These are phyloP conservation scores for Irpex sp. DNA, from an alignment of 1,284 basidiomycete genomes.

Conservation along the genomic window DNA sequence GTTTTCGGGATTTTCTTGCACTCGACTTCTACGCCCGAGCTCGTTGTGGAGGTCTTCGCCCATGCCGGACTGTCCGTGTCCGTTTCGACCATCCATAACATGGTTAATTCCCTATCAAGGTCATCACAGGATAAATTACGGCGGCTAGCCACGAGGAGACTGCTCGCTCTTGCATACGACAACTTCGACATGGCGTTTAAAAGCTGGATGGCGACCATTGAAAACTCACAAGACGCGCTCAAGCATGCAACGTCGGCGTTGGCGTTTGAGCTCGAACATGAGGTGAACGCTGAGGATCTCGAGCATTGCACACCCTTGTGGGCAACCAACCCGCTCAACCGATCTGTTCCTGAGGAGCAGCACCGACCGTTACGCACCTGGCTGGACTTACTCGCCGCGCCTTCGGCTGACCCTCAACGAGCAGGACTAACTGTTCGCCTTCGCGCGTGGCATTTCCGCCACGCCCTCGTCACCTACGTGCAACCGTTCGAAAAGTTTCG, in stretches of 20 bases:
- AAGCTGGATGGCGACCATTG: slow-evolving; percentile 17
- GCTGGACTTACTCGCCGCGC: neutral
- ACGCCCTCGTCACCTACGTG: slow-evolving; percentile 9
- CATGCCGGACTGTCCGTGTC: slow-evolving; percentile 1
- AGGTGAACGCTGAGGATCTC: slow-evolving; percentile 21
- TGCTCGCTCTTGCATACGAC: slow-evolving; percentile 23
- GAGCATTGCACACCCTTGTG: slow-evolving; percentile 25
- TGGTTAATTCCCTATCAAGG: slow-evolving; percentile 1
- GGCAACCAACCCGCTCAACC: slow-evolving; percentile 11
- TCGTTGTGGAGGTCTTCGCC: slow-evolving; percentile 10
- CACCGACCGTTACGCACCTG: neutral
- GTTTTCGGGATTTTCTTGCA: slow-evolving; percentile 12
- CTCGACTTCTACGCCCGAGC: slow-evolving; percentile 9
- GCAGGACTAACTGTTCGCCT: neutral
- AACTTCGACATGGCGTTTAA: slow-evolving; percentile 28
- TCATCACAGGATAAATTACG: slow-evolving; percentile 2
- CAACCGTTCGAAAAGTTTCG: slow-evolving; percentile 3
- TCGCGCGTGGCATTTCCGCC: slow-evolving; percentile 8
- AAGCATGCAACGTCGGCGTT: slow-evolving; percentile 25
- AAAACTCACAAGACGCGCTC: slow-evolving; percentile 14
- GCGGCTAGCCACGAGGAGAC: slow-evolving; percentile 17
- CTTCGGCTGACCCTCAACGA: neutral
- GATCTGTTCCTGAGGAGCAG: neutral
- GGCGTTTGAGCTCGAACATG: slow-evolving; percentile 20
- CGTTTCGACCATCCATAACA: neutral